Base-by-base conservation (phyloP, 805 yeast genomes). In the Candida broadrunensis region DNA sequence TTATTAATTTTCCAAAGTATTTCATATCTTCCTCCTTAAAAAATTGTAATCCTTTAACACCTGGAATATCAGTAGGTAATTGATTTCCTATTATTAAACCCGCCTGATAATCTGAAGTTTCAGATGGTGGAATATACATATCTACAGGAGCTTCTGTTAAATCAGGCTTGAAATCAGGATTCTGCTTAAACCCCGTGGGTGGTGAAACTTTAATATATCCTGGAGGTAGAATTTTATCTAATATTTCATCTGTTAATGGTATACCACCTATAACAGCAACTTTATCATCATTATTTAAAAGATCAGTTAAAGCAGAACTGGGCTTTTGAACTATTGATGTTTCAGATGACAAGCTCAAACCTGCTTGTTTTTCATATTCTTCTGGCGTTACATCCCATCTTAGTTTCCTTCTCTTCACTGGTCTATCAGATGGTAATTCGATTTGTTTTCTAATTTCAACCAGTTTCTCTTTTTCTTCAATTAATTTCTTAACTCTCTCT, bases 1-100 rank as follows among this genome's bases (percentile, higher is more conserved):
- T 47, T 1, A 59, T 46, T 8, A 86, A 70, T 45, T 77, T 77
- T 0, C 85, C 83, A 59, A 90, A 89, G 52, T 83, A 77, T 54
- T 78, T 77, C 56, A 76, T 67, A 56, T 90, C 97, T 30, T 80
- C 78, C 26, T 80, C 82, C 50, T 80, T 85, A 61, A 87, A 81
- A 54, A 68, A 81, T 52, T 79, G 82, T 12, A 88, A 56, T 23
- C 85, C 89, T 29, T 73, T 72, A 0, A 81, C 72, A 0, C 83
- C 88, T 0, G 89, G 85, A 1, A 83, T 69, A 17, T 80, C 82
- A 2, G 77, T 63, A 1, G 81, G 71, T 19, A 77, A 44, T 51
- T 45, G 69, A 55, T 23, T 41, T 21, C 33, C 45, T 30, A 48
- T 25, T 1, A 34, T 21, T 4, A 38, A 18, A 17, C 37, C 33